Evolutionary conservation across 306 rosid genomes (phyloP).

Genomic region (Vachellia pachyceras): DNA sequence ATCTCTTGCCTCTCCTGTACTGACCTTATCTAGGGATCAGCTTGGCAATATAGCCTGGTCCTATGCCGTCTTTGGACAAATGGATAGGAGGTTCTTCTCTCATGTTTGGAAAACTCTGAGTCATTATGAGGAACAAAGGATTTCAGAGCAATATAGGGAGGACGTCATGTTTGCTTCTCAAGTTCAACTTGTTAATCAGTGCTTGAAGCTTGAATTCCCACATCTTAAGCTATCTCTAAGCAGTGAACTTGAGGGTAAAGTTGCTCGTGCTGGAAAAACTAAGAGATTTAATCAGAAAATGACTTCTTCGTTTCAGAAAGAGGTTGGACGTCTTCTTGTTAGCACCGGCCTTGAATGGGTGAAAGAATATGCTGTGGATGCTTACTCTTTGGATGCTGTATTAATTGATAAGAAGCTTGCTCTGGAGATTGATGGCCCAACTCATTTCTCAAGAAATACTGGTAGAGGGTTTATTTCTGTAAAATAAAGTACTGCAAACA

Average conservation of each 20-base stretch:
- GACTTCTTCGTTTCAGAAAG: slow-evolving; percentile 85
- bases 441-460: slow-evolving; percentile 95
- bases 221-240: slow-evolving; percentile 72
- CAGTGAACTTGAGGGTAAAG: slow-evolving; percentile 66
- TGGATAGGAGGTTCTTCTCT: slow-evolving; percentile 49
- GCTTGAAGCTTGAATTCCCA: slow-evolving; percentile 85
- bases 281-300: slow-evolving; percentile 76
- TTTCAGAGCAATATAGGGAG: slow-evolving; percentile 82
- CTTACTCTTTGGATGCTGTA: slow-evolving; percentile 86
- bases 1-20: slow-evolving; percentile 51
- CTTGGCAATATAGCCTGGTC: slow-evolving; percentile 91
- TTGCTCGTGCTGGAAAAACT: slow-evolving; percentile 66
- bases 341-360: slow-evolving; percentile 86
- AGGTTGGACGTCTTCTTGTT: slow-evolving; percentile 83
- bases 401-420: slow-evolving; percentile 78
- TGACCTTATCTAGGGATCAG: slow-evolving; percentile 72
- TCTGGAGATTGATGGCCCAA: slow-evolving; percentile 96
- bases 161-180: slow-evolving; percentile 94
- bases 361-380: slow-evolving; percentile 73
- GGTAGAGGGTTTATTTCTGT: slow-evolving; percentile 49
- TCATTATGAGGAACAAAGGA: slow-evolving; percentile 45
- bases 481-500: slow-evolving; percentile 12
- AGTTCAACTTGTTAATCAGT: slow-evolving; percentile 77
- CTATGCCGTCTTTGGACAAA: slow-evolving; percentile 81
- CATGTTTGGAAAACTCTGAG: slow-evolving; percentile 17